These are phyloP conservation scores for Sporothrix humicola DNA, from an alignment of 2,329 filamentous ascomycete genomes.

Conservation along the genomic window DNA sequence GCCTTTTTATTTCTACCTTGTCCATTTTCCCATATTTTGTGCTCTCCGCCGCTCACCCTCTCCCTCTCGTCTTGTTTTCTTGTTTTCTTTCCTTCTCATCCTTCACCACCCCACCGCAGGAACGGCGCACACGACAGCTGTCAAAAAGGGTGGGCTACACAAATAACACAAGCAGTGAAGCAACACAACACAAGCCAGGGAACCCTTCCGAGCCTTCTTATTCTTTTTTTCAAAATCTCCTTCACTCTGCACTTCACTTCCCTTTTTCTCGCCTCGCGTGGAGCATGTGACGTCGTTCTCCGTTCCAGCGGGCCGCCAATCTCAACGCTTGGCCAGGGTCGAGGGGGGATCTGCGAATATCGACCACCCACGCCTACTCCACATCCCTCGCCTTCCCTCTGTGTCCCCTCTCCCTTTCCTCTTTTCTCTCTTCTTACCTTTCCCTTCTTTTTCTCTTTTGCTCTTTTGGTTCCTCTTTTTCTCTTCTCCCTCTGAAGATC, in stretches of 20 bases:
- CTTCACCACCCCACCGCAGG: background rate
- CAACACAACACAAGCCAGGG: background rate
- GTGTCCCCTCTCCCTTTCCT: background rate
- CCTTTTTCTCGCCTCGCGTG: conserved; percentile 28
- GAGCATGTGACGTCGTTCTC: conserved; percentile 35
- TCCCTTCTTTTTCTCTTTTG: background rate
- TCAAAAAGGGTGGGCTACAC: conserved; percentile 16
- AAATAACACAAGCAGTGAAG: background rate
- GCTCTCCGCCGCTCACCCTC: background rate
- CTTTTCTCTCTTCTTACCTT: background rate
- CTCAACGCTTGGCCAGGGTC: conserved; percentile 23
- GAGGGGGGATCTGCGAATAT: conserved; percentile 13
- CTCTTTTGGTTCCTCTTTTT: background rate
- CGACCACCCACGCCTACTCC: background rate
- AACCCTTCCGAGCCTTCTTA: background rate
- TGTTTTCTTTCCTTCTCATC: conserved; percentile 9
- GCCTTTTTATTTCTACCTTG: background rate
- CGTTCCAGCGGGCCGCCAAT: conserved; percentile 33
- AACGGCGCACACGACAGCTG: conserved; percentile 21
- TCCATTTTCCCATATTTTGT: conserved; percentile 7
- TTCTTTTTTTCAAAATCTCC: background rate
- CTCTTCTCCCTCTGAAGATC: conserved; percentile 26
- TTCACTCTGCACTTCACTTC: conserved; percentile 2
- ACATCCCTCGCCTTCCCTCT: background rate
- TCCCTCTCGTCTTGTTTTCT: background rate